Evolutionary conservation across 1,284 basidiomycete genomes (phyloP).

Genomic region (Apiotrichum montevideense): DNA sequence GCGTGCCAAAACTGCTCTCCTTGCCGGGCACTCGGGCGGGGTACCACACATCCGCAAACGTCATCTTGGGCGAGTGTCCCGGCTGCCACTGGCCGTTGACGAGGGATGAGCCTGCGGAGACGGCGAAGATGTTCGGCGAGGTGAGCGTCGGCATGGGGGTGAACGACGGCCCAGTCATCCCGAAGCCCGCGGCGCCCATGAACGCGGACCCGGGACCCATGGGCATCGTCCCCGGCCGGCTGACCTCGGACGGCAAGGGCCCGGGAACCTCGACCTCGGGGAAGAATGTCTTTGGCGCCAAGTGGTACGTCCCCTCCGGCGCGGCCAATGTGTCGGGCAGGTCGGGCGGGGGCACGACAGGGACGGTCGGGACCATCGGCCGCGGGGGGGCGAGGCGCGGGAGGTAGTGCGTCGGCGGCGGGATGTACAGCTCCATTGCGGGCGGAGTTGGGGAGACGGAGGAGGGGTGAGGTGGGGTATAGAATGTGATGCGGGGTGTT

Average conservation of each 20-base stretch:
- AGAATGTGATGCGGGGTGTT: too few species aligned
- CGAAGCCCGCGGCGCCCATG: conserved; percentile 20
- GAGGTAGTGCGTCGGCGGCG: conserved; percentile 27
- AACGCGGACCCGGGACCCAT: conserved; percentile 21
- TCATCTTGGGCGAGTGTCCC: conserved; percentile 27
- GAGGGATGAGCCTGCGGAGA: conserved; percentile 30
- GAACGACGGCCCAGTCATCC: conserved; percentile 14
- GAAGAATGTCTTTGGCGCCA: conserved; percentile 25
- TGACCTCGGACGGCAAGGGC: conserved; percentile 20
- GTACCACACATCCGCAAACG: conserved; percentile 39
- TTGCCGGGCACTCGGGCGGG: conserved; percentile 27
- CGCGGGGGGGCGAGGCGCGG: conserved; percentile 29
- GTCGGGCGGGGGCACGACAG: conserved; percentile 31
- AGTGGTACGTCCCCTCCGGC: conserved; percentile 40
- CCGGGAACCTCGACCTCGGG: conserved; percentile 34
- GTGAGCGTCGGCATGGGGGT: conserved; percentile 13
- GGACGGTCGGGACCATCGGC: conserved; percentile 30
- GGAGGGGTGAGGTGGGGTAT: too few species aligned
- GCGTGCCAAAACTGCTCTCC: conserved; percentile 29
- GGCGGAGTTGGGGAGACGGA: neutral
- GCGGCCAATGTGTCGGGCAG: conserved; percentile 36
- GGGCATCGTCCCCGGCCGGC: conserved; percentile 4
- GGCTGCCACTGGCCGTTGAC: conserved; percentile 43
- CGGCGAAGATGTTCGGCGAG: conserved; percentile 18
- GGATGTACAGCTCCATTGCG: conserved; percentile 37